Base-by-base conservation (phyloP, 371 early-diverging fungal species). In the Vittaforma corneae region DNA sequence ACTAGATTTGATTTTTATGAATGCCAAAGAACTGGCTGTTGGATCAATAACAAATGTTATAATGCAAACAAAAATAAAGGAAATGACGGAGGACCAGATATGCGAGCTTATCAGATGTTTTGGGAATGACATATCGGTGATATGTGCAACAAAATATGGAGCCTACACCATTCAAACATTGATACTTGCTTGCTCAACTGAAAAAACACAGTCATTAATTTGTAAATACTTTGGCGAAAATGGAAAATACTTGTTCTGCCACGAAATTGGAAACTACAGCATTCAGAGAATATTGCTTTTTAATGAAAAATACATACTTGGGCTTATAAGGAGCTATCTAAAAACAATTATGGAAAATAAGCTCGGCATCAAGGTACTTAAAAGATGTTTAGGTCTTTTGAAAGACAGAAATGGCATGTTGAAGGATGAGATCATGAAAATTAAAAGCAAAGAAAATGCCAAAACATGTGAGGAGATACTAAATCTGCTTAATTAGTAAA, bases 221-320 rank as follows among this genome's bases (percentile, higher is more conserved):
- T 37, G 37, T 3, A 61, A 70, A 35, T 76, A 69, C 46, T 72
- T 76, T 51, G 26, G 26, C 26, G 56, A 63, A 58, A 63, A 73
- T 54, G 74, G 70, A 37, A 26, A 56, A 6, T 54, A 44, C 63
- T 50, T 79, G 16, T 56, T 79, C 30, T 59, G 52, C 22, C 77
- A 79, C 63, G 72, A 71, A 33, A 72, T 79, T 34, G 80, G 80
- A 51, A 79, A 79, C 48, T 79, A 79, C 42, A 58, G 74, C 4
- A 70, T 79, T 30, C 80, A 79, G 59, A 71, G 64, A 48, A 56
- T 79, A 44, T n/a, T 75, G 4, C 47, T 24, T 24, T 77, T 71
- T 61, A 69, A 76, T 55, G 2, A 20, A 4, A 24, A 54, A 14
- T 63, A 73, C 33, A 60, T 78, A 0, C 63, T 42, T 45, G 59